Evolutionary conservation across 305 asterid genomes (phyloP).

Genomic region (Fraxinus platypoda): DNA sequence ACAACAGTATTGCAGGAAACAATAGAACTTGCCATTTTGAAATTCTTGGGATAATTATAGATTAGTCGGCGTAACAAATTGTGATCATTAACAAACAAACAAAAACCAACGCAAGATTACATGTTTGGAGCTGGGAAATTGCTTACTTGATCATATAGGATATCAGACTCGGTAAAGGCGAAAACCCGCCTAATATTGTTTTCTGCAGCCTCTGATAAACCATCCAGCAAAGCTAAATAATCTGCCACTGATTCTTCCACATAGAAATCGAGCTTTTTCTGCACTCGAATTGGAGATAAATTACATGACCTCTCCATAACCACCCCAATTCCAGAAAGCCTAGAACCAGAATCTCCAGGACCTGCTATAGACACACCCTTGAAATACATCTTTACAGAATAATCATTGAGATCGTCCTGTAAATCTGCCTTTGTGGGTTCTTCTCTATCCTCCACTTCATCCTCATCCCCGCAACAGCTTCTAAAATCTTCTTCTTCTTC

Average conservation of each 20-base stretch:
- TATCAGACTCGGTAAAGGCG: conserved; percentile 68
- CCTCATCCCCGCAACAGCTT: conserved; percentile 82
- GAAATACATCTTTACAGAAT: conserved; percentile 58
- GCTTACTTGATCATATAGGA: conserved; percentile 67
- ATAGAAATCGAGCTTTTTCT: conserved; percentile 84
- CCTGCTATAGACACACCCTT: conserved; percentile 69
- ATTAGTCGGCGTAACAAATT: neutral
- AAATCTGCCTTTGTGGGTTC: conserved; percentile 28
- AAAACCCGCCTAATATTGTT: conserved; percentile 42
- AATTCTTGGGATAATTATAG: neutral
- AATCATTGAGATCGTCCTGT: conserved; percentile 36
- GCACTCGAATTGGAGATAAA: conserved; percentile 55
- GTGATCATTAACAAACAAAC: conserved; percentile 1
- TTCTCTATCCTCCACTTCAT: conserved; percentile 57
- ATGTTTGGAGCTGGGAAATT: neutral
- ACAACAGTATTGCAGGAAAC: neutral
- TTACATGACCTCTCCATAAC: conserved; percentile 51
- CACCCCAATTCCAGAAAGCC: conserved; percentile 86
- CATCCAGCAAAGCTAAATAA: conserved; percentile 90
- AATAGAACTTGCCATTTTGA: neutral
- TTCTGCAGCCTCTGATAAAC: conserved; percentile 61
- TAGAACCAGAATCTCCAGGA: conserved; percentile 63
- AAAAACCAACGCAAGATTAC: neutral
- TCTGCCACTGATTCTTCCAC: conserved; percentile 72
- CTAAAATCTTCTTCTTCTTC: conserved; percentile 82